Evolutionary conservation across 306 rosid species (phyloP), one percentile per base, ranked within the genome.

Genomic region (Cucurbita ficifolia): DNA sequence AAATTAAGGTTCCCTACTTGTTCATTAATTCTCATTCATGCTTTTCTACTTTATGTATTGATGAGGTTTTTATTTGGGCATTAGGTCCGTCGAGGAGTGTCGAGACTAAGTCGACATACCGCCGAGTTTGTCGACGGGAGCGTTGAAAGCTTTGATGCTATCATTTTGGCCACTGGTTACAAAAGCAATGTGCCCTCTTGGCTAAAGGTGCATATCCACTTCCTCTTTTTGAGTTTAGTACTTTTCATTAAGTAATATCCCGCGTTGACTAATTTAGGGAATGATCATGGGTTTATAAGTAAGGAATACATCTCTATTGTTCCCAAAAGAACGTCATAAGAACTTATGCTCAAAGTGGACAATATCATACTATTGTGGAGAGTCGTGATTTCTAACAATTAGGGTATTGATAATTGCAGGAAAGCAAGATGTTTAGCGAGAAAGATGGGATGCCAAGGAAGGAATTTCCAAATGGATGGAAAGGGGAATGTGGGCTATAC

Each of bases 1-100:
- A 89, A 13, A 91, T 95, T 65, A 88, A 91, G 96, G 99, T 33
- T 60, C 2, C 19, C 16, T 51, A 16, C 7, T 50, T 33, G 5
- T 8, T 14, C 43, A 59, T 29, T 59, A 59, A 7, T 60, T 35
- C 11, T 61, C 24, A 14, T 8, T 22, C 53, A 49, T 46, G 22
- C 39, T 43, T 14, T 18, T 45, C 40, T 49, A 6, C 10, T 1
- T 22, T 22, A 56, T 50, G 13, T 73, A 11, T 55, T 55, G 8
- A 73, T 10, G 2, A 38, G 19, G 1, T 73, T 38, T 73, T 18
- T 55, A 10, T 55, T 55, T 73, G 19, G 10, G 29, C 7, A 14
- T 22, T 43, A 75, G 78, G 73, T 75, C 2, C 18, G 78, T 24
- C 19, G 2, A 39, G 78, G 52, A 63, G 78, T 75, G 16, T 50